These are phyloP conservation scores for Acacia concinna DNA, from an alignment of 331 rosid genomes.

Conservation along the genomic window DNA sequence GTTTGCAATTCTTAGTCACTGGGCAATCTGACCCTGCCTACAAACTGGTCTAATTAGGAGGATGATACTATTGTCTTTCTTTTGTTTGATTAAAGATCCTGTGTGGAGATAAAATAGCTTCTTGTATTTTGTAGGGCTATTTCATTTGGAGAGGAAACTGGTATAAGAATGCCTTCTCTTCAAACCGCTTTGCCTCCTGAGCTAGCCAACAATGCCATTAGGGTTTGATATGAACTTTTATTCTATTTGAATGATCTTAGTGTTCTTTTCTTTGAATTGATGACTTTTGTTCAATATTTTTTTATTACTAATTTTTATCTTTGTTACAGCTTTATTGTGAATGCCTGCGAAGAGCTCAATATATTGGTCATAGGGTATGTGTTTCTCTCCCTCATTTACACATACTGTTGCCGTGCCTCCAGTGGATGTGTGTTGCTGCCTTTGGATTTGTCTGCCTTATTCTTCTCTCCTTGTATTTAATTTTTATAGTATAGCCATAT, in stretches of 20 bases:
- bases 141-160: background rate
- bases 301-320: background rate
- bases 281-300: background rate
- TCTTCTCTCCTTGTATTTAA: background rate
- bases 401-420: background rate
- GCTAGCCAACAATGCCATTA: conserved; percentile 82
- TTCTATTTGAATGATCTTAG: background rate
- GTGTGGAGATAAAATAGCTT: background rate
- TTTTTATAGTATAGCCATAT: background rate
- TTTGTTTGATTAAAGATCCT: background rate
- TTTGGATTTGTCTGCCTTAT: background rate
- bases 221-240: conserved; percentile 48
- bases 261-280: background rate
- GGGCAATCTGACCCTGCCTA: too few relatives aligned
- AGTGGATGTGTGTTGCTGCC: background rate
- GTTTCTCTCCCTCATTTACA: background rate
- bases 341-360: conserved; percentile 90
- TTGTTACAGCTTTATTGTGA: conserved; percentile 79
- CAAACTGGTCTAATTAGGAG: background rate
- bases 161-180: conserved; percentile 71
- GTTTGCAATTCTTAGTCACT: too few relatives aligned
- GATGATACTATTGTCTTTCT: background rate
- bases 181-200: conserved; percentile 96
- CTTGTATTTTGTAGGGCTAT: conserved; percentile 16
- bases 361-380: conserved; percentile 74